A percentile compares a stretch with the other conserved stretches of the same genome.
Evolutionary conservation across 164 flowering plant genomes (phyloP).

Genomic region (Malania oleifera): DNA sequence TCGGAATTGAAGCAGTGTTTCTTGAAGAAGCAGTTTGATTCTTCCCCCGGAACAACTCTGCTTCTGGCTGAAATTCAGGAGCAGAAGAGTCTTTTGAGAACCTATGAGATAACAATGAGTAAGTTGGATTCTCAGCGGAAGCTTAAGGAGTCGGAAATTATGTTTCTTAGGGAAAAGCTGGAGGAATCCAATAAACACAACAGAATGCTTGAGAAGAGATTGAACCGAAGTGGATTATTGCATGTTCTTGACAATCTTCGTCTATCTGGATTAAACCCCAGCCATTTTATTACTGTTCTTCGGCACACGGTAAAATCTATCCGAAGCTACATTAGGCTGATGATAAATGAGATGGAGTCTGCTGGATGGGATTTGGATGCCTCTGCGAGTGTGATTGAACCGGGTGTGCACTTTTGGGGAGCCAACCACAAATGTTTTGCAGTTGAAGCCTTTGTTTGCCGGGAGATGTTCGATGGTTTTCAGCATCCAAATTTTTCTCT

Average conservation of each 20-base stretch:
- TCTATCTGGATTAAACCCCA: constrained; percentile 36
- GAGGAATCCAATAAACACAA: constrained; percentile 43
- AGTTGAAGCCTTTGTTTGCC: constrained; percentile 56
- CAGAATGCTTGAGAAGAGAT: constrained; percentile 39
- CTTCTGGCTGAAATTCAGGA: constrained; percentile 56
- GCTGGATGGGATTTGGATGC: constrained; percentile 58
- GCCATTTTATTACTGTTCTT: constrained; percentile 38
- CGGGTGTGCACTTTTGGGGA: constrained; percentile 29
- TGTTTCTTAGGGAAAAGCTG: constrained; percentile 42
- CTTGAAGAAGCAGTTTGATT: constrained; percentile 53
- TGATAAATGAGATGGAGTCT: constrained; percentile 46
- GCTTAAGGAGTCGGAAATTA: constrained; percentile 60
- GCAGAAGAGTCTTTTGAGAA: constrained; percentile 43
- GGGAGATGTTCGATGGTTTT: constrained; percentile 59
- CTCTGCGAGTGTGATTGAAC: constrained; percentile 43
- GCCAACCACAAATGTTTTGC: constrained; percentile 44
- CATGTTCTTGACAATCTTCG: constrained; percentile 30
- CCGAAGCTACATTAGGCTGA: constrained; percentile 36
- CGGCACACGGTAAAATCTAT: constrained; percentile 36
- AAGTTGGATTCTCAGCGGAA: constrained; percentile 49
- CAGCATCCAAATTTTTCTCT: constrained; percentile 36
- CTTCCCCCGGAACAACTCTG: constrained; percentile 34
- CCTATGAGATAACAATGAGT: constrained; percentile 52
- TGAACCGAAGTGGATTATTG: constrained; percentile 41
- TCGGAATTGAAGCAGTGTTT: constrained; percentile 63